Evolutionary conservation across 495 filamentous ascomycete species (phyloP).

Genomic region (Evernia prunastri): DNA sequence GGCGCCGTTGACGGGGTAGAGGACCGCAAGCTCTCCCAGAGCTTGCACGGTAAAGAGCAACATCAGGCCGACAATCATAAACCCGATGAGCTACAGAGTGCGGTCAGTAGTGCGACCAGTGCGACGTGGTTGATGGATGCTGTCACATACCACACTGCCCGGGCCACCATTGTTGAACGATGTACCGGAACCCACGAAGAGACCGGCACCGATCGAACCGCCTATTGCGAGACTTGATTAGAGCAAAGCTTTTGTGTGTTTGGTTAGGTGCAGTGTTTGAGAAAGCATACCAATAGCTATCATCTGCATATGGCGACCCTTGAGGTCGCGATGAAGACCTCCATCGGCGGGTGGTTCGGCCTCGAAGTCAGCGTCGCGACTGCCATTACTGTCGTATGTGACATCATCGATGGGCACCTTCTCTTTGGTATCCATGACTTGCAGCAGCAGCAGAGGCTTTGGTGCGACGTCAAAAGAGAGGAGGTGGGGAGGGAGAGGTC

Average conservation of each 20-base stretch:
- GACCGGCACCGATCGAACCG: constrained; percentile 48
- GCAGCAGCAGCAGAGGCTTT: not conserved
- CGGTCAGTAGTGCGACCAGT: constrained; percentile 21
- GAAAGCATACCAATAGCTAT: constrained; percentile 56
- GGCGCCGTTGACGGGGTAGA: constrained; percentile 61
- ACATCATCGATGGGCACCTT: constrained; percentile 17
- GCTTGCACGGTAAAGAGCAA: constrained; percentile 55
- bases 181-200: constrained; percentile 46
- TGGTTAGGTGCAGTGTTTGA: not conserved
- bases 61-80: constrained; percentile 48
- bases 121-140: not conserved
- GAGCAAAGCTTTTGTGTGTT: not conserved
- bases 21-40: constrained; percentile 61
- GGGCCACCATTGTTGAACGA: constrained; percentile 41
- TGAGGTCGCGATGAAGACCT: constrained; percentile 38
- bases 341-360: not conserved
- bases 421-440: constrained; percentile 13
- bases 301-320: constrained; percentile 65
- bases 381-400: constrained; percentile 22
- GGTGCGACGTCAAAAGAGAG: not conserved
- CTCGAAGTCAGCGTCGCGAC: constrained; percentile 17
- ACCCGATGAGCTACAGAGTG: constrained; percentile 38
- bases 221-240: constrained; percentile 26
- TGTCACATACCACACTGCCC: constrained; percentile 36
- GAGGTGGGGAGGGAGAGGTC: not conserved